Conservation (phyloP, 306 rosid genomes). For the Oxytropis ochrocephala region DNA sequence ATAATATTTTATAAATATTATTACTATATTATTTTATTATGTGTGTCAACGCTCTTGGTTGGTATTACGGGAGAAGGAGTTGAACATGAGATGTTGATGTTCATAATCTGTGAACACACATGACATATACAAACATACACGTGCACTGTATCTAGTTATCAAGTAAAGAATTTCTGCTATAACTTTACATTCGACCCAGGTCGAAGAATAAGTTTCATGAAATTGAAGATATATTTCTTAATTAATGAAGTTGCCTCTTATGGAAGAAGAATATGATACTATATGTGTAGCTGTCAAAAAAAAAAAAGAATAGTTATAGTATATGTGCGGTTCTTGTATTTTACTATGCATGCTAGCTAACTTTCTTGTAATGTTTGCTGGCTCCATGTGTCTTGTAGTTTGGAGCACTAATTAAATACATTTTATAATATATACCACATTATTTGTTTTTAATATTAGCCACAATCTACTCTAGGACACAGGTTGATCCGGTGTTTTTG, state of each 20-base stretch:
- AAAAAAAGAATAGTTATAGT: too few relatives aligned
- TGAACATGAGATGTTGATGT: too few relatives aligned
- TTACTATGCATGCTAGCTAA: not conserved
- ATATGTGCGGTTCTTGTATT: not conserved
- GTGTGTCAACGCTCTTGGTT: too few relatives aligned
- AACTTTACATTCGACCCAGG: not conserved
- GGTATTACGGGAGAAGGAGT: too few relatives aligned
- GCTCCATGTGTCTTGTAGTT: slow-evolving; percentile 12
- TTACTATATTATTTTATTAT: too few relatives aligned
- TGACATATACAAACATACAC: too few relatives aligned
- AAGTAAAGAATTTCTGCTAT: not conserved
- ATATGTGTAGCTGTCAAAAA: not conserved
- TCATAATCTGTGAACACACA: too few relatives aligned
- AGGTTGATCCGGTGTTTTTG: too few relatives aligned
- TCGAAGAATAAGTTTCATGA: not conserved
- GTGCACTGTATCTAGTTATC: too few relatives aligned
- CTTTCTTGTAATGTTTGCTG: slow-evolving; percentile 21
- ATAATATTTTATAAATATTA: too few relatives aligned
- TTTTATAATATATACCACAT: not conserved
- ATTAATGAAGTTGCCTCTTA: not conserved
- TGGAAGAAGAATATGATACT: slow-evolving; percentile 8
- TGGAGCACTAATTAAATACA: slow-evolving; percentile 1
- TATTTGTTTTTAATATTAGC: too few relatives aligned
- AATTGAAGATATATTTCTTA: not conserved
- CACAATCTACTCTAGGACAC: too few relatives aligned